phyloP scores from a whole-genome alignment of 2,329 filamentous ascomycete genomes.

The Colletotrichum tamarilloi region DNA sequence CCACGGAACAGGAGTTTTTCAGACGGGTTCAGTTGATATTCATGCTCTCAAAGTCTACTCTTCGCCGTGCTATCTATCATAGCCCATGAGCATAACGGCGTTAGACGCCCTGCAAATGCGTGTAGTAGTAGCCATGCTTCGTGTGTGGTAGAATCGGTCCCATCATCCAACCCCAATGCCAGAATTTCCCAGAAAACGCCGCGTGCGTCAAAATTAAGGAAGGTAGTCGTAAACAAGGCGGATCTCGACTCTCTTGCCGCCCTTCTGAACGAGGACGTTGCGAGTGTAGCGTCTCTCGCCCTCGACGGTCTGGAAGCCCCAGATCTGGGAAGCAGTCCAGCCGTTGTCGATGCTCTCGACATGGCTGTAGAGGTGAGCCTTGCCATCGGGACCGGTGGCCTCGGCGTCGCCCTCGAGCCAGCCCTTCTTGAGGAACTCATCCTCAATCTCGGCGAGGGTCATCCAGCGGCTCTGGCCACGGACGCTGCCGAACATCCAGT shows the following conservation, averaged over 20 bases:
- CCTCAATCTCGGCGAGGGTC: conserved; percentile 58
- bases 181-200: conserved; percentile 32
- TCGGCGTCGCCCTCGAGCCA: conserved; percentile 69
- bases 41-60: conserved; percentile 19
- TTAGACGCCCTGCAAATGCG: not conserved
- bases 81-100: not conserved
- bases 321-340: conserved; percentile 68
- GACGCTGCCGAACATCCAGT: conserved; percentile 84
- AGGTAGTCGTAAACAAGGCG: conserved; percentile 68
- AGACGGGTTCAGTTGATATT: conserved; percentile 8
- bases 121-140: not conserved
- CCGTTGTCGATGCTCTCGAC: conserved; percentile 65
- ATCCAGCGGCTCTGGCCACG: conserved; percentile 68
- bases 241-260: conserved; percentile 57
- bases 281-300: conserved; percentile 64
- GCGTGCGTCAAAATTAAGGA: conserved; percentile 20
- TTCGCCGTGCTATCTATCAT: conserved; percentile 9
- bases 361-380: conserved; percentile 72
- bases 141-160: not conserved
- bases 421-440: conserved; percentile 66
- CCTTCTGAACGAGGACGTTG: conserved; percentile 65
- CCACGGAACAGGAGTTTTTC: not conserved
- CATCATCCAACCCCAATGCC: conserved; percentile 1
- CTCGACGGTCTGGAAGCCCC: conserved; percentile 68
- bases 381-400: conserved; percentile 65